phyloP scores from a whole-genome alignment of 1,139 yeast species.

The Nadsonia starkeyi-henricii region DNA sequence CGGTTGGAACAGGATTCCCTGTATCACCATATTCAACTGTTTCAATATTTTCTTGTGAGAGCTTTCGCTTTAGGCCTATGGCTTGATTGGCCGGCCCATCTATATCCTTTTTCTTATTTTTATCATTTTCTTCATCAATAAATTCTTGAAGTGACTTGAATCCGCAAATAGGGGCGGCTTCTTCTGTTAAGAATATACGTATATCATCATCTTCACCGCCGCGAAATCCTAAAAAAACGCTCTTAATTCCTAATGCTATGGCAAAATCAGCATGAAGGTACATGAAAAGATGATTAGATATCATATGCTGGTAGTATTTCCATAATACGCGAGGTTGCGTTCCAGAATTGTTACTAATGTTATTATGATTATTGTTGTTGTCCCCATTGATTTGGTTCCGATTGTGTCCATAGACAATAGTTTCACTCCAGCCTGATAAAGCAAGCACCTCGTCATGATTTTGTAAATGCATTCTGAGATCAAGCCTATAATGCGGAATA shows the following conservation, averaged over 20 bases:
- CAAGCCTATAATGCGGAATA: constrained; percentile 21
- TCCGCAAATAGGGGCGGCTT: not conserved
- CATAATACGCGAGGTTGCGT: not conserved
- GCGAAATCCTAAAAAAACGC: not conserved
- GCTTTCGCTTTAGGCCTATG: not conserved
- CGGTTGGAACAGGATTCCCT: no score
- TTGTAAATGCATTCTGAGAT: constrained; percentile 14
- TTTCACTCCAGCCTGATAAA: constrained; percentile 11
- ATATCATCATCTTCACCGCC: not conserved
- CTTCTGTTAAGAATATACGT: not conserved
- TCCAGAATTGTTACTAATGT: no score
- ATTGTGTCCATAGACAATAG: not conserved
- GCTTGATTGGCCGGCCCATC: no score
- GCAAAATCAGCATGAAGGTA: not conserved
- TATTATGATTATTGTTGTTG: no score
- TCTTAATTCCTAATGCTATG: not conserved
- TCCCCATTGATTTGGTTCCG: no score
- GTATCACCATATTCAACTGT: no score
- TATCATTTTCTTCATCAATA: not conserved
- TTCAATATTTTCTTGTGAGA: not conserved
- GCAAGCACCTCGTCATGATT: constrained; percentile 15
- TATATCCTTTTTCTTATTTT: no score
- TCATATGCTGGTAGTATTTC: not conserved
- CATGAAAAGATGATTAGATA: not conserved
- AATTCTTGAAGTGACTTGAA: not conserved